Base-by-base conservation (phyloP, 441 rosid species). In the Erodium moschatum region DNA sequence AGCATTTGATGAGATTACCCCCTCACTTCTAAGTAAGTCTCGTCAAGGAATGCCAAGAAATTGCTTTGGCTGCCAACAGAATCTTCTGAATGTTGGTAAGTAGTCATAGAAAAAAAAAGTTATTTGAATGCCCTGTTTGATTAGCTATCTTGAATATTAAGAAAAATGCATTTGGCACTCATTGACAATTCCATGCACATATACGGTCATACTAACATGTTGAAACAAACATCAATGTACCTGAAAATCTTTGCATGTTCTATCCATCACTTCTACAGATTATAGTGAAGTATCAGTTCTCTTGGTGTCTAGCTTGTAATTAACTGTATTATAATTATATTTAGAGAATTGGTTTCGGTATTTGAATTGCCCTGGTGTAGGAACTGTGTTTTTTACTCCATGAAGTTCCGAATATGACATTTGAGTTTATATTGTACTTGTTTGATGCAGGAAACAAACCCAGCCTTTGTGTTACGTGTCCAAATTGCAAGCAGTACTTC, bases 41-140 rank as follows among this genome's bases (percentile, higher is more conserved):
- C 82, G 62, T 66, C 76, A 69, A 63, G 85, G 67, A 73, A 48
- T 75, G 24, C 76, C 73, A 61, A 81, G 73, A 76, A 74, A 72
- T 69, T 90, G 95, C 79, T 90, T 88, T 66, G 95, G 98, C 19
- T 92, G 98, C 76, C 96, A 81, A 72, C 90, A 88, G 68, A 80
- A 77, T 85, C 83, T 89, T 72, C 73, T 81, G 3, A 75, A 64
- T 77, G 72, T 83, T 29, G 95, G 96, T 90, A 81, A 81, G 81
- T 27, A 21, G 27, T 69, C 63, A 54, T 21, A 31, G 1, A 46
- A 5, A 58, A 12, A 40, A 60, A 21, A 6, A 13, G 31, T 9
- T 38, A 46, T 19, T 50, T 33, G 6, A 64, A 66, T 58, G 40
- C 46, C n/a, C 50, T 33, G 33, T 68, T 67, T 60, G 60, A 35